Conservation (phyloP, 2,329 filamentous ascomycete genomes). For the Talaromyces sp. region DNA sequence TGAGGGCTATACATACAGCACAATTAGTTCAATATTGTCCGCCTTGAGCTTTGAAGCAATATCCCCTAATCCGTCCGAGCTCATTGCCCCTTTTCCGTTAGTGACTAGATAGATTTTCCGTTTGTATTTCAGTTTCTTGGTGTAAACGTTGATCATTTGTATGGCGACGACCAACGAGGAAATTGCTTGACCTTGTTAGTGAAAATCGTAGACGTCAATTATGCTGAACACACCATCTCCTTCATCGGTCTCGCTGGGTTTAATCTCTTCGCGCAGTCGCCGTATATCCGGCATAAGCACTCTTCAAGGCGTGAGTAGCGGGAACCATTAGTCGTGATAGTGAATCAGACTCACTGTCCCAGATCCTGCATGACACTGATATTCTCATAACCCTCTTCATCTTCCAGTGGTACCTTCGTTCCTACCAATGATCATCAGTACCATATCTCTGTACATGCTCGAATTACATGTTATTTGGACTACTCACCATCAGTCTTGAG, state of each 20-base stretch:
- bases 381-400: slow-evolving; percentile 71
- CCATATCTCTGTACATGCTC: not conserved
- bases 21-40: slow-evolving; percentile 70
- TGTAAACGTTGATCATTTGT: slow-evolving; percentile 76
- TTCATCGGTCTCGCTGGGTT: slow-evolving; percentile 62
- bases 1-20: slow-evolving; percentile 60
- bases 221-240: slow-evolving; percentile 63
- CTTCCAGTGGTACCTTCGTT: slow-evolving; percentile 65
- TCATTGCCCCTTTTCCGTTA: slow-evolving; percentile 71
- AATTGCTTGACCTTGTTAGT: slow-evolving; percentile 48
- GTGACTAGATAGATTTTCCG: slow-evolving; percentile 82
- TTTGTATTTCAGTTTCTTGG: slow-evolving; percentile 77
- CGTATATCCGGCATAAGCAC: slow-evolving; percentile 67
- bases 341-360: slow-evolving; percentile 55
- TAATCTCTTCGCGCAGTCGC: slow-evolving; percentile 60
- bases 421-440: slow-evolving; percentile 34
- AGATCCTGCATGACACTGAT: slow-evolving; percentile 68
- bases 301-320: slow-evolving; percentile 30
- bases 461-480: too few relatives aligned
- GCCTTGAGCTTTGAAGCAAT: slow-evolving; percentile 73
- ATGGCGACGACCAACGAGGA: slow-evolving; percentile 84
- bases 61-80: slow-evolving; percentile 65
- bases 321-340: slow-evolving; percentile 28
- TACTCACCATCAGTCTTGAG: slow-evolving; percentile 67
- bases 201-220: not conserved